Conservation (phyloP, 495 filamentous ascomycete genomes). For the Glarea lozoyensis region DNA sequence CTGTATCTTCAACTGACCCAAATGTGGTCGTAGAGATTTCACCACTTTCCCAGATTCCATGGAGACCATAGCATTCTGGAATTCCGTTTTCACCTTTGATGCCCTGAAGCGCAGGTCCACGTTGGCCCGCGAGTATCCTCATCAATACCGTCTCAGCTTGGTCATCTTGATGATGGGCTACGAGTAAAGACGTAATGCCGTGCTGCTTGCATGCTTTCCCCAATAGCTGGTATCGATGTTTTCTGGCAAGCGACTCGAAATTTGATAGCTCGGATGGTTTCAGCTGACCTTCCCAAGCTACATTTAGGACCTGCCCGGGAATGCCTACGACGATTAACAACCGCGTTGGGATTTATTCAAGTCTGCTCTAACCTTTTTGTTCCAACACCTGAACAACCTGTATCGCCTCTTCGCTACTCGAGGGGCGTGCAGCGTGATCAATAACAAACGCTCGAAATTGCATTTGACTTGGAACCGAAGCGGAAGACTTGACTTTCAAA, state of each 20-base stretch:
- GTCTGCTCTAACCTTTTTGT: slow-evolving; percentile 13
- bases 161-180: slow-evolving; percentile 82
- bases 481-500: slow-evolving; percentile 28
- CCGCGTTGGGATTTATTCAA: not conserved
- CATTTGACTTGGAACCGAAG: slow-evolving; percentile 3
- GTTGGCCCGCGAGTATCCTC: slow-evolving; percentile 54
- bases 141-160: slow-evolving; percentile 80
- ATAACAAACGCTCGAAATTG: slow-evolving; percentile 61
- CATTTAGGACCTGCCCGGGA: slow-evolving; percentile 37
- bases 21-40: not conserved
- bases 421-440: slow-evolving; percentile 64
- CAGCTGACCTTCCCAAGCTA: slow-evolving; percentile 35
- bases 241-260: slow-evolving; percentile 73
- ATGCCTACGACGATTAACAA: slow-evolving; percentile 32
- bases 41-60: slow-evolving; percentile 60
- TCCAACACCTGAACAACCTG: slow-evolving; percentile 46
- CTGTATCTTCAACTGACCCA: too few species aligned
- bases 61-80: slow-evolving; percentile 72
- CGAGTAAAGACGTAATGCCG: slow-evolving; percentile 46
- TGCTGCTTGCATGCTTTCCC: slow-evolving; percentile 47
- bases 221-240: slow-evolving; percentile 61
- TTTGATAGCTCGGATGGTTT: slow-evolving; percentile 41
- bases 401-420: slow-evolving; percentile 58
- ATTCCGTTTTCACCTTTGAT: slow-evolving; percentile 58
- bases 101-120: slow-evolving; percentile 56